Percentiles rank a stretch among this genome's conserved stretches.
These are phyloP conservation scores for Lactarius trivialis DNA, from an alignment of 768 basidiomycete genomes.

Conservation along the genomic window DNA sequence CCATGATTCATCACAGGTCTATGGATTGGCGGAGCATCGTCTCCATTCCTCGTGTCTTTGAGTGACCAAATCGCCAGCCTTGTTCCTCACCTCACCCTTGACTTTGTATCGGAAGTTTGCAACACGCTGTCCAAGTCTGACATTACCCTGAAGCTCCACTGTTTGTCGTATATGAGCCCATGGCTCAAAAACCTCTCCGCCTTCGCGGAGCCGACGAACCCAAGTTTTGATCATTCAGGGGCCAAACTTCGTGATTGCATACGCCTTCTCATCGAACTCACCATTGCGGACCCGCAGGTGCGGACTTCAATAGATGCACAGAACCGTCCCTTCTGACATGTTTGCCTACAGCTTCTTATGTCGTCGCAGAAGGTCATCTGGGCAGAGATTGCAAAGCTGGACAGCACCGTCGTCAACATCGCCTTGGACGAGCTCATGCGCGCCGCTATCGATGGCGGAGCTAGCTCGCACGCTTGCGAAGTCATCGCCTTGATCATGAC, in stretches of 20 bases:
- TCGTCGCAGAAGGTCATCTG: slow-evolving; percentile 71
- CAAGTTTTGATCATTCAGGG: slow-evolving; percentile 65
- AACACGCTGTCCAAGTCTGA: slow-evolving; percentile 50
- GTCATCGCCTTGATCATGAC: slow-evolving; percentile 67
- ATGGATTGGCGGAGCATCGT: slow-evolving; percentile 47
- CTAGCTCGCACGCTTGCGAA: slow-evolving; percentile 71
- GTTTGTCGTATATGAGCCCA: slow-evolving; percentile 76
- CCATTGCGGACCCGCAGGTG: slow-evolving; percentile 68
- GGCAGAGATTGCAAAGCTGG: slow-evolving; percentile 66
- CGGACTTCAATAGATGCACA: slow-evolving; percentile 8
- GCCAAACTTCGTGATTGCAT: slow-evolving; percentile 76
- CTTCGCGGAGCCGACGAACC: slow-evolving; percentile 62
- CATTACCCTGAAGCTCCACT: slow-evolving; percentile 55
- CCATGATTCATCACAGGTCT: slow-evolving; percentile 25
- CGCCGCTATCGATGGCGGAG: slow-evolving; percentile 76
- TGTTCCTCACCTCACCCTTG: slow-evolving; percentile 78
- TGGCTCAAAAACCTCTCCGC: slow-evolving; percentile 79
- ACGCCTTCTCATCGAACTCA: slow-evolving; percentile 70
- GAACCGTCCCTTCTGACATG: not conserved
- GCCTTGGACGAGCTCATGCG: slow-evolving; percentile 76
- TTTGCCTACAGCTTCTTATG: slow-evolving; percentile 44
- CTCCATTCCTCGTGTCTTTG: slow-evolving; percentile 50
- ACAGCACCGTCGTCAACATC: slow-evolving; percentile 58
- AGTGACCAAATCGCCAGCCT: slow-evolving; percentile 68
- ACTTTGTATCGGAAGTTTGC: slow-evolving; percentile 83